Base-by-base conservation (phyloP, 2,329 filamentous ascomycete genomes). In the Chaetothyriales sp. region DNA sequence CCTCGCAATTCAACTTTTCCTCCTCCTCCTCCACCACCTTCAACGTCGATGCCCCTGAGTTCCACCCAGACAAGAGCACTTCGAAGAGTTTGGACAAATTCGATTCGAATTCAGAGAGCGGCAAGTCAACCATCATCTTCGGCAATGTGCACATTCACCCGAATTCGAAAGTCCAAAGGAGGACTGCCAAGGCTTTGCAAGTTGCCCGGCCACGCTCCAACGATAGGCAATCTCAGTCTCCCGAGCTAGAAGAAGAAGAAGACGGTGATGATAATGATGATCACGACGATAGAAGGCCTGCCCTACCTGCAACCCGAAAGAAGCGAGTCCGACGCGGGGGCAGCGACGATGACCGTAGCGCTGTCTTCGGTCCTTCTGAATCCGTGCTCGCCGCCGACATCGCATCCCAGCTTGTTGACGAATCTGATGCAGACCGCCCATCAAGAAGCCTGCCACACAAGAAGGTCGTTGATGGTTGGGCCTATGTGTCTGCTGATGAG, bases 131-230 rank as follows among this genome's bases (percentile, higher is more conserved):
- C 20, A 73, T 68, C 49, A 86, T 89, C 60, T 88, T 89, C 64
- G 76, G 80, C 47, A 82, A 81, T 44, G 83, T 89, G 58, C 77
- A 74, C 51, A 67, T 75, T 29, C 74, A 76, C 13, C 81, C 86
- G 19, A 75, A 81, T 48, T 69, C 79, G 25, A 85, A 85, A 61
- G 77, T 82, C 5, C 66, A 70, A 0, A 58, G 56, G 49, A 54
- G 88, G 85, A 68, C 81, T 80, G 60, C 83, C 4, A 95, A 92
- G 69, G 88, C 88, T 8, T 78, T 95, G 51, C 85, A 89, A 0
- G 94, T 95, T 56, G 69, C 90, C 8, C 44, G 29, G 4, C 51
- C 51, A 1, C 53, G 46, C 28, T 51, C 54, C 5, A 54, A 51
- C 25, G 50, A 57, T n/a, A 50, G 20, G 29, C 46, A n/a, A 48